Conservation (phyloP, 306 rosid species). For the Vigna reflexopilosa region DNA sequence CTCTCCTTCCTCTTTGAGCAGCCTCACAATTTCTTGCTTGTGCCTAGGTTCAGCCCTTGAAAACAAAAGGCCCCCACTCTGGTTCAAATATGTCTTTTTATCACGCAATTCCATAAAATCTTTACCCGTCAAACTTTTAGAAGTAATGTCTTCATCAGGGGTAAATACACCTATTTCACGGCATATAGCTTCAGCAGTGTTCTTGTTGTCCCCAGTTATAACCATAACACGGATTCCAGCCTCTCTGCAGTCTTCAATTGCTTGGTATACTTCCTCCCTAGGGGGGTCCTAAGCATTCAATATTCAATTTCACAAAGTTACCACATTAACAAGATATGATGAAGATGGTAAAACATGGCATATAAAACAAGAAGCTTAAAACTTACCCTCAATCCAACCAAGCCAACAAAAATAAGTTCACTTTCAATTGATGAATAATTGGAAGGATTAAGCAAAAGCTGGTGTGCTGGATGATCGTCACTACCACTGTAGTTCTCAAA, state of each 20-base stretch:
- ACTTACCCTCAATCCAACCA: slow-evolving; percentile 92
- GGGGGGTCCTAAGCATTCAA: slow-evolving; percentile 81
- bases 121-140: slow-evolving; percentile 80
- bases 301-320: slow-evolving; percentile 34
- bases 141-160: slow-evolving; percentile 63
- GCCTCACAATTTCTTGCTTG: slow-evolving; percentile 92
- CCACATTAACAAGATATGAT: slow-evolving; percentile 23
- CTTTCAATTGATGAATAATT: slow-evolving; percentile 86
- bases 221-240: slow-evolving; percentile 98
- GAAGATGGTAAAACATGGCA: slow-evolving; percentile 22
- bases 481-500: slow-evolving; percentile 67
- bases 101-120: slow-evolving; percentile 69
- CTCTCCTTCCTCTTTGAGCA: slow-evolving; percentile 88
- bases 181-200: slow-evolving; percentile 97
- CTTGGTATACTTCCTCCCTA: slow-evolving; percentile 82
- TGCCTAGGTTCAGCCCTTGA: slow-evolving; percentile 99
- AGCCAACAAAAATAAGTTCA: slow-evolving; percentile 79
- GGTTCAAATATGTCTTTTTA: slow-evolving; percentile 65
- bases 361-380: slow-evolving; percentile 28
- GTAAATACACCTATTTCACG: slow-evolving; percentile 89
- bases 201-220: slow-evolving; percentile 91
- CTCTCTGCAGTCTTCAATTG: slow-evolving; percentile 89
- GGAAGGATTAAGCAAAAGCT: slow-evolving; percentile 82
- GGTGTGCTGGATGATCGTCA: slow-evolving; percentile 93
- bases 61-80: slow-evolving; percentile 81